phyloP scores from a whole-genome alignment of 495 filamentous ascomycete genomes.

The Choiromyces venosus region DNA sequence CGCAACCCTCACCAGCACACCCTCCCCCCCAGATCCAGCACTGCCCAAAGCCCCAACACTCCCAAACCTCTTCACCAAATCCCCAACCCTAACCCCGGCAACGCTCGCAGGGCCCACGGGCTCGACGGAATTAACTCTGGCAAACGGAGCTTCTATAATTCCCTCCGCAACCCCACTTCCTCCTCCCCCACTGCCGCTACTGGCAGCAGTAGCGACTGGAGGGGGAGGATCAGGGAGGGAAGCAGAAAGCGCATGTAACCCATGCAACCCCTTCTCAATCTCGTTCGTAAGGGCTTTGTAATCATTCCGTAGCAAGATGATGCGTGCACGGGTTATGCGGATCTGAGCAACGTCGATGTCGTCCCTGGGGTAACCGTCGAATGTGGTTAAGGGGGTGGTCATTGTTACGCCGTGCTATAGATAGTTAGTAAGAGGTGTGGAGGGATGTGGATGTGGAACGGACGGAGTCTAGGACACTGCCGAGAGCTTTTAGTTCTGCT shows the following conservation, averaged over 20 bases:
- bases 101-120: slow-evolving; percentile 71
- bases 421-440: slow-evolving; percentile 9
- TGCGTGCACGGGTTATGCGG: slow-evolving; percentile 80
- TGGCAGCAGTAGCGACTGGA: slow-evolving; percentile 10
- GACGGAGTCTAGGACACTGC: slow-evolving; percentile 82
- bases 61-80: slow-evolving; percentile 78
- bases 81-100: slow-evolving; percentile 79
- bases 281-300: slow-evolving; percentile 79
- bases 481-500: slow-evolving; percentile 73
- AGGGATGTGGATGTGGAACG: slow-evolving; percentile 41
- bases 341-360: slow-evolving; percentile 97
- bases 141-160: slow-evolving; percentile 66
- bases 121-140: slow-evolving; percentile 80
- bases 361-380: slow-evolving; percentile 85
- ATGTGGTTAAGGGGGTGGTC: slow-evolving; percentile 80
- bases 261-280: slow-evolving; percentile 77
- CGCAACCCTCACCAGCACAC: slow-evolving; percentile 64
- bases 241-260: slow-evolving; percentile 59
- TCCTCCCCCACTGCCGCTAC: neutral
- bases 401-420: slow-evolving; percentile 83
- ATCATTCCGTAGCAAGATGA: slow-evolving; percentile 86
- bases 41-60: slow-evolving; percentile 74
- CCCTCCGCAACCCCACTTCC: slow-evolving; percentile 35
- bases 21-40: slow-evolving; percentile 50
- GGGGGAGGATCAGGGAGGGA: slow-evolving; percentile 15